A percentile compares a stretch with the other conserved stretches of the same genome.
Conservation (phyloP, 129 eudicot genomes). For the Arctium minus region DNA sequence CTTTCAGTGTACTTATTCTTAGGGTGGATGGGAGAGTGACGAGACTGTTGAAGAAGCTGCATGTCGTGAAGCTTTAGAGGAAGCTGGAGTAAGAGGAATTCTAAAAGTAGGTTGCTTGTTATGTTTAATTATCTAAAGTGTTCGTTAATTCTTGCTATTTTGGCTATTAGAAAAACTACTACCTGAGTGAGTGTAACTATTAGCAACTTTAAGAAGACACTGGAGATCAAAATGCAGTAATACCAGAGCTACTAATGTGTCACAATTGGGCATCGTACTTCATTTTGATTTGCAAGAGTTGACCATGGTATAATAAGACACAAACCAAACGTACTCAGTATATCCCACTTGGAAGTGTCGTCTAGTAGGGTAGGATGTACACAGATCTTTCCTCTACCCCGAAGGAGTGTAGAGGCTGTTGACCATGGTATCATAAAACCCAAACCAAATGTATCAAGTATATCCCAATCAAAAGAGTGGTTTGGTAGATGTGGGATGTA, state of each 20-base stretch:
- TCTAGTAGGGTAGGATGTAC: background rate
- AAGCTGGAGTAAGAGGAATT: constrained; percentile 67
- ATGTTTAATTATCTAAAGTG: constrained; percentile 4
- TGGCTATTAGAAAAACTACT: background rate
- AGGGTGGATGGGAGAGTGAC: constrained; percentile 84
- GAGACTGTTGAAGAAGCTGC: constrained; percentile 75
- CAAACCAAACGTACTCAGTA: background rate
- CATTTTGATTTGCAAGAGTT: background rate
- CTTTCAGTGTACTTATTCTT: background rate
- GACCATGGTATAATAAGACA: background rate
- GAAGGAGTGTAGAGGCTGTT: too few species aligned
- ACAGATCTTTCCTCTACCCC: too few species aligned
- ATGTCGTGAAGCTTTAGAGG: constrained; percentile 71
- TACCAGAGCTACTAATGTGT: background rate
- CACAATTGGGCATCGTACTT: background rate
- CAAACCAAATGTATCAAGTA: too few species aligned
- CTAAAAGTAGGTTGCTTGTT: constrained; percentile 35
- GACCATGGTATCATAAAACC: too few species aligned
- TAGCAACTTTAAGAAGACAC: background rate
- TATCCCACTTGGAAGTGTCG: background rate
- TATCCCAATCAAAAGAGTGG: too few species aligned
- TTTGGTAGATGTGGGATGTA: too few species aligned
- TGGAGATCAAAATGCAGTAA: background rate
- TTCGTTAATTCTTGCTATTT: background rate
- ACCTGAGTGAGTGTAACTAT: background rate